phyloP scores from a whole-genome alignment of 1,139 yeast species.

The Scheffersomyces cryptocercus region DNA sequence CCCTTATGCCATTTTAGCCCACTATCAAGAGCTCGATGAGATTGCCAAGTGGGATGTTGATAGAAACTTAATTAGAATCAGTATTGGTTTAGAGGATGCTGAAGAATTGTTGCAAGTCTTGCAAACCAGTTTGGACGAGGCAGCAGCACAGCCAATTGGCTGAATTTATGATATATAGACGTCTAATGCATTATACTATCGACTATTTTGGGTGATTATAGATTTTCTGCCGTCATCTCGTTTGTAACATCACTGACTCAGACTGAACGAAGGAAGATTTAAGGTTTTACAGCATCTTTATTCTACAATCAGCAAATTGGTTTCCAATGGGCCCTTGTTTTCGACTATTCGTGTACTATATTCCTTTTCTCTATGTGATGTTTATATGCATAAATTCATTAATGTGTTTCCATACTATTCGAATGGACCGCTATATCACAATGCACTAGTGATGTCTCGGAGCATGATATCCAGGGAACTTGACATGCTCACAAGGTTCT shows the following conservation, averaged over 20 bases:
- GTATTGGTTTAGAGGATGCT: constrained; percentile 77
- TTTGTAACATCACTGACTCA: no score
- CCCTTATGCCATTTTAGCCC: constrained; percentile 90
- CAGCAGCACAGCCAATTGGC: constrained; percentile 24
- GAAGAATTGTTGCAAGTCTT: constrained; percentile 58
- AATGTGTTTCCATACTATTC: no score
- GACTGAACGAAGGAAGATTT: no score
- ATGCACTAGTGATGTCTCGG: background rate
- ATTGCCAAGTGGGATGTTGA: constrained; percentile 86
- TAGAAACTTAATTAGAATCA: constrained; percentile 73
- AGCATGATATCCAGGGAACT: constrained; percentile 29
- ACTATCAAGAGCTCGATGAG: constrained; percentile 80
- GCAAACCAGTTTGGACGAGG: constrained; percentile 58
- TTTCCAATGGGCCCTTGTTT: no score
- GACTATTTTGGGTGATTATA: constrained; percentile 1
- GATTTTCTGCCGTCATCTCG: background rate
- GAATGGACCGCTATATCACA: no score
- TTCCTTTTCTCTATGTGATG: no score
- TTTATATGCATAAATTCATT: no score
- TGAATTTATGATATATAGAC: background rate
- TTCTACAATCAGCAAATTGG: no score
- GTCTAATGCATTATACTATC: constrained; percentile 8
- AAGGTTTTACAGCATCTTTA: no score
- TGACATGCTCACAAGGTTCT: constrained; percentile 35
- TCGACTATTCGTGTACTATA: no score